Conservation (phyloP, 345 rosid species). For the Psidium guajava region DNA sequence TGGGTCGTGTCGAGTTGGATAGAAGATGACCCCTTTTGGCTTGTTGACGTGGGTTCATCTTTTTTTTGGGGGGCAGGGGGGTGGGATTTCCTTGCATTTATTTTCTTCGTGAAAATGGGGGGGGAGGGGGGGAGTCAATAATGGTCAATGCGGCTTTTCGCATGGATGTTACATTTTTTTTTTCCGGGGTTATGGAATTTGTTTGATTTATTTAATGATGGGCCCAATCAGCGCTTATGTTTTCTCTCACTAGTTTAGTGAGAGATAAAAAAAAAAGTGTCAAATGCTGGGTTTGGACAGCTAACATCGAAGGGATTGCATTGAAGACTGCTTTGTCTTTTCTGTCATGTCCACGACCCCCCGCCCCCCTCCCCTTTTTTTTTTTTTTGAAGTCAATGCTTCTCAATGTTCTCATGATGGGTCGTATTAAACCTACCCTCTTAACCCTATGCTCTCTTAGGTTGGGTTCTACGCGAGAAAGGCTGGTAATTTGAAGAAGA, state of each 20-base stretch:
- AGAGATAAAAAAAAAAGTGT: background rate
- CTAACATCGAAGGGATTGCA: background rate
- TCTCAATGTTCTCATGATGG: background rate
- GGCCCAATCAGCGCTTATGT: background rate
- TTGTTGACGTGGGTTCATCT: background rate
- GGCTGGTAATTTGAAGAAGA: slow-evolving; percentile 82
- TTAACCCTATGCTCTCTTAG: slow-evolving; percentile 14
- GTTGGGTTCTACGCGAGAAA: slow-evolving; percentile 93
- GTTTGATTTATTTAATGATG: background rate
- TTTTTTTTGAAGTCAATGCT: background rate
- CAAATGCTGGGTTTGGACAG: background rate
- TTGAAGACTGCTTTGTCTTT: background rate
- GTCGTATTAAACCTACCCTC: background rate
- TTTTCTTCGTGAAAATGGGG: background rate
- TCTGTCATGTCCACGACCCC: background rate
- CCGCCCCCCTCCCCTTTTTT: background rate
- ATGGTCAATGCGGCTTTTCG: background rate
- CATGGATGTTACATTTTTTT: background rate
- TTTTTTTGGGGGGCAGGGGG: too few species aligned
- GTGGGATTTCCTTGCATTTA: background rate
- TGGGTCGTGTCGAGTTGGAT: background rate
- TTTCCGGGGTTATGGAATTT: background rate
- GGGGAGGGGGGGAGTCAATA: background rate
- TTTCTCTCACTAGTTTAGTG: background rate
- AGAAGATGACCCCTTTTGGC: background rate